These are phyloP conservation scores for Suhomyces prunicola DNA, from an alignment of 805 yeast species.

Conservation along the genomic window DNA sequence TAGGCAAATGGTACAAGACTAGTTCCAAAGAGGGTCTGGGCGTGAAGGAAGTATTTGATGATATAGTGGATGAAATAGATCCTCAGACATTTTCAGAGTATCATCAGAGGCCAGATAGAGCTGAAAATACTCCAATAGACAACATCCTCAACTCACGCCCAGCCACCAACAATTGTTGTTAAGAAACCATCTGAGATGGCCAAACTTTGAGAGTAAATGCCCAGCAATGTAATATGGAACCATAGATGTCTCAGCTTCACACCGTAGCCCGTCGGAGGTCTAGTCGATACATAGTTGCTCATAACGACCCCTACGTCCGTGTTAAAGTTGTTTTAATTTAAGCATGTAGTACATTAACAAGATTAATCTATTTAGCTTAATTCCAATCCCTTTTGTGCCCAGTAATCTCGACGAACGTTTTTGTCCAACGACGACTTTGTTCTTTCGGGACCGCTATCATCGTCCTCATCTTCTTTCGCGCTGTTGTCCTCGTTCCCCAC, in stretches of 20 bases:
- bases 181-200: neutral
- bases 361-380: constrained; percentile 10
- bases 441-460: constrained; percentile 2
- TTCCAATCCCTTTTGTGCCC: constrained; percentile 43
- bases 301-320: neutral
- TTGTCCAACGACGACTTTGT: constrained; percentile 23
- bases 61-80: constrained; percentile 28
- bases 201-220: neutral
- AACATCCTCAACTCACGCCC: neutral
- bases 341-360: neutral
- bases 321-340: neutral
- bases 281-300: neutral
- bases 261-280: neutral
- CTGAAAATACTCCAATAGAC: neutral
- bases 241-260: neutral
- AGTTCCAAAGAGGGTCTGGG: constrained; percentile 75
- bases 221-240: neutral
- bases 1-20: constrained; percentile 31
- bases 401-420: constrained; percentile 35
- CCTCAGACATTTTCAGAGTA: constrained; percentile 27
- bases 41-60: constrained; percentile 38
- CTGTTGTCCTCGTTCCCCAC: constrained; percentile 5
- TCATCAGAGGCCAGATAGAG: constrained; percentile 3
- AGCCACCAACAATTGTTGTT: neutral
- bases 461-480: constrained; percentile 3